These are phyloP conservation scores for Globisporangium orthogonon DNA, from an alignment of 352 stramenopile genomes.

Conservation along the genomic window DNA sequence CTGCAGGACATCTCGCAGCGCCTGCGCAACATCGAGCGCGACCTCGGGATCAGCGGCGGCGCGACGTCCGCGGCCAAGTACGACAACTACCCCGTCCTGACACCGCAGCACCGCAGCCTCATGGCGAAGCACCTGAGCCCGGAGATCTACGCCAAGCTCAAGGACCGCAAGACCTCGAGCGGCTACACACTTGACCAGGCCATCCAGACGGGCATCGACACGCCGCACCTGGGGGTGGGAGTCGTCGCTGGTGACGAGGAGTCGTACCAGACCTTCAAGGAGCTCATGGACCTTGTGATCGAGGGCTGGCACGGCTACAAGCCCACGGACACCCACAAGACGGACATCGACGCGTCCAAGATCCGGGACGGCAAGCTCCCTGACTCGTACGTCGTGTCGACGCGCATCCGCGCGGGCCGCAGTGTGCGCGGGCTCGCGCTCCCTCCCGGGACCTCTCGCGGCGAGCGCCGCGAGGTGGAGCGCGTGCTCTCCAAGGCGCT, in stretches of 20 bases:
- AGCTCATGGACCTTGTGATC: slow-evolving; percentile 81
- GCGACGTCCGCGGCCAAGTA: slow-evolving; percentile 20
- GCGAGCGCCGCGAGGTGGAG: slow-evolving; percentile 81
- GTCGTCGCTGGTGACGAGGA: slow-evolving; percentile 85
- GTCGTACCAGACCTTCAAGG: slow-evolving; percentile 76
- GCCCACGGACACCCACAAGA: slow-evolving; percentile 67
- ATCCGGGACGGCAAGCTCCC: slow-evolving; percentile 61
- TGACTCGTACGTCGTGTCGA: slow-evolving; percentile 87
- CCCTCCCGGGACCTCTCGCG: slow-evolving; percentile 80
- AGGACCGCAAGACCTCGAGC: slow-evolving; percentile 52
- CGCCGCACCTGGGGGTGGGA: slow-evolving; percentile 72
- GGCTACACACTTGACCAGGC: slow-evolving; percentile 83
- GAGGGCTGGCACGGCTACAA: slow-evolving; percentile 86
- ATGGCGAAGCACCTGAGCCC: slow-evolving; percentile 84
- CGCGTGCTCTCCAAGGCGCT: slow-evolving; percentile 77
- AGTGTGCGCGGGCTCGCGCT: slow-evolving; percentile 88
- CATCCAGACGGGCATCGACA: slow-evolving; percentile 85
- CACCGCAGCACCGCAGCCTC: slow-evolving; percentile 74
- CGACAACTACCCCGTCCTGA: slow-evolving; percentile 77
- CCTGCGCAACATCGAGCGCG: slow-evolving; percentile 54
- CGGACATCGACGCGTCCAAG: slow-evolving; percentile 79
- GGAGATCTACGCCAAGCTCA: slow-evolving; percentile 80
- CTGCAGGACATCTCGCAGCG: slow-evolving; percentile 62
- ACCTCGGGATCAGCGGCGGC: slow-evolving; percentile 37
- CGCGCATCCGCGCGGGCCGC: slow-evolving; percentile 87